Conservation (phyloP, 2,329 filamentous ascomycete genomes). For the Fusarium nanum region DNA sequence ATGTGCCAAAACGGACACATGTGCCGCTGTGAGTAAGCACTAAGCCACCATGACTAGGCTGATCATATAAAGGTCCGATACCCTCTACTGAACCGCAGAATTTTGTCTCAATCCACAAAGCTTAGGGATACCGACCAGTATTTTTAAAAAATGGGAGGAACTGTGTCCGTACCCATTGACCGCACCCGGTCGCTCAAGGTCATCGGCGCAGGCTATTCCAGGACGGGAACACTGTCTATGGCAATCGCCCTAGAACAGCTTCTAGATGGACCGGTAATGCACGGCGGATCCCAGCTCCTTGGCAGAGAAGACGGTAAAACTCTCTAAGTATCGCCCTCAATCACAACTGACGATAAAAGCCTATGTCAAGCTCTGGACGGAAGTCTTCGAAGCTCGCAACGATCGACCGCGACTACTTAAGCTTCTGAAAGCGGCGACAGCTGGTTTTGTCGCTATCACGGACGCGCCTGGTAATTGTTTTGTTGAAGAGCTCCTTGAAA, state of each 20-base stretch:
- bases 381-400: not conserved
- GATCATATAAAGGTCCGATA: not conserved
- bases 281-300: not conserved
- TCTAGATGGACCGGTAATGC: not conserved
- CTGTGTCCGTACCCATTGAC: not conserved
- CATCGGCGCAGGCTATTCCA: not conserved
- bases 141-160: not conserved
- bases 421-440: not conserved
- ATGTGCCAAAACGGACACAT: not conserved
- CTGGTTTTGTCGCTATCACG: not conserved
- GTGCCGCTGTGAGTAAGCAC: not conserved
- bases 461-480: not conserved
- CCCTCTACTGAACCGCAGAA: accelerated
- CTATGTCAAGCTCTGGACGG: not conserved
- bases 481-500: not conserved
- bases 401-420: not conserved
- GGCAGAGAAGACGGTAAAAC: not conserved
- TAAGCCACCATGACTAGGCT: not conserved
- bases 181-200: not conserved
- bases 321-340: accelerated
- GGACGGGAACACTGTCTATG: not conserved
- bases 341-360: not conserved
- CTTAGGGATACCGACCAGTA: accelerated
- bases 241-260: not conserved
- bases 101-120: accelerated